phyloP scores from a whole-genome alignment of 352 stramenopile genomes.

The Phytopythium oedochilum region DNA sequence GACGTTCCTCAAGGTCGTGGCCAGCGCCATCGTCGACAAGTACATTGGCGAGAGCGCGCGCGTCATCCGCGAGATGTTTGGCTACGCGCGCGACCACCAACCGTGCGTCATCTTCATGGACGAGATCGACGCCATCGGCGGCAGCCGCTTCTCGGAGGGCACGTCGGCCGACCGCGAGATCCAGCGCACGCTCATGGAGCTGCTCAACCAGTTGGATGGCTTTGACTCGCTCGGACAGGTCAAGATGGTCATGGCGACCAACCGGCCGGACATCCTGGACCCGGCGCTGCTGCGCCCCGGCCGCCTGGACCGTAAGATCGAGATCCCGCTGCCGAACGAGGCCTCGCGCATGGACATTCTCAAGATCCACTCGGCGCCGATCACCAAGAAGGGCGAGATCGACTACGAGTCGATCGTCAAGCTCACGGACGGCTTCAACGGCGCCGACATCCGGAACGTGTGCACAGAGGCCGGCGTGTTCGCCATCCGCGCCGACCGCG shows the following conservation, averaged over 20 bases:
- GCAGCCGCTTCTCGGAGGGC: conserved; percentile 96
- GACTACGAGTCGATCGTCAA: conserved; percentile 99
- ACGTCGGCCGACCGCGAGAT: conserved; percentile 97
- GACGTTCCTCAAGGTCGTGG: conserved; percentile 99
- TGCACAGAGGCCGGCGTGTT: conserved; percentile 97
- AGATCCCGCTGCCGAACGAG: conserved; percentile 99
- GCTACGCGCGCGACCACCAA: conserved; percentile 95
- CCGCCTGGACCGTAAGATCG: conserved; percentile 99
- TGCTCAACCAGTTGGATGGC: conserved; percentile 99
- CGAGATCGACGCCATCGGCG: conserved; percentile 99
- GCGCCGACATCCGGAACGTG: conserved; percentile 99
- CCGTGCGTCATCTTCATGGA: conserved; percentile 99
- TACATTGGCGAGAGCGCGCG: conserved; percentile 99
- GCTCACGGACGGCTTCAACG: conserved; percentile 99
- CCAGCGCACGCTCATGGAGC: conserved; percentile 99
- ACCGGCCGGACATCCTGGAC: conserved; percentile 99
- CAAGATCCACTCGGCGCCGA: conserved; percentile 98
- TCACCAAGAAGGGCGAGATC: conserved; percentile 99
- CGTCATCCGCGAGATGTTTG: conserved; percentile 99
- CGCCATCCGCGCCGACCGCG: conserved; percentile 97
- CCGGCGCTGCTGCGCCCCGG: conserved; percentile 96
- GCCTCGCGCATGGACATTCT: conserved; percentile 98
- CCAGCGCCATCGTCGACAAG: conserved; percentile 99
- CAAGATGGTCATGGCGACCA: conserved; percentile 99
- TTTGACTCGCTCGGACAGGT: conserved; percentile 98